Evolutionary conservation across 1,139 yeast species (phyloP).

Genomic region (Suhomyces panamericanus): DNA sequence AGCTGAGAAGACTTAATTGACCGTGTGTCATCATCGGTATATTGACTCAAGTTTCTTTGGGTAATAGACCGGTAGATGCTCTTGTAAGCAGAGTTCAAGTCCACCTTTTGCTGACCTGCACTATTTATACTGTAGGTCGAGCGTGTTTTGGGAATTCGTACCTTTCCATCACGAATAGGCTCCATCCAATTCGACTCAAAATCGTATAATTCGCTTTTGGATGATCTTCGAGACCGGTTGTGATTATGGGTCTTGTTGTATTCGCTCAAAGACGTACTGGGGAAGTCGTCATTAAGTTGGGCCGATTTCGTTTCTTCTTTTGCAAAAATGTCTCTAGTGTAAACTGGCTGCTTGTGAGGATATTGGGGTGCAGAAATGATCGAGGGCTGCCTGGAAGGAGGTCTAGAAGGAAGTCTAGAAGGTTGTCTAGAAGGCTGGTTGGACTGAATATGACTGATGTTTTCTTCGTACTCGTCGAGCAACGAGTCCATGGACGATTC

Average conservation of each 20-base stretch:
- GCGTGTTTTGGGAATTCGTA: constrained; percentile 22
- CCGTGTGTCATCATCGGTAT: constrained; percentile 18
- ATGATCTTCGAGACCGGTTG: constrained; percentile 35
- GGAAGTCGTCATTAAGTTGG: constrained; percentile 26
- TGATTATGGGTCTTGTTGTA: constrained; percentile 32
- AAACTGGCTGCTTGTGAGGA: constrained; percentile 6
- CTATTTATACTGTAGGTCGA: constrained; percentile 31
- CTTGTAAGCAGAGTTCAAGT: constrained; percentile 31
- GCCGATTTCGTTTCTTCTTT: constrained; percentile 6
- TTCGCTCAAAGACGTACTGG: constrained; percentile 39
- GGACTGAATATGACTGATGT: constrained; percentile 28
- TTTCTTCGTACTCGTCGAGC: constrained; percentile 53
- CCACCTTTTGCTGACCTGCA: constrained; percentile 12
- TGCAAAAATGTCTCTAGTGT: constrained; percentile 7
- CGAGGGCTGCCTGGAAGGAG: constrained; percentile 30
- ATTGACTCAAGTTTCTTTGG: constrained; percentile 30
- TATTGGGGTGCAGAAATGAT: constrained; percentile 26
- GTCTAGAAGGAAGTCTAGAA: constrained; percentile 30
- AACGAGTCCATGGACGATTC: constrained; percentile 54
- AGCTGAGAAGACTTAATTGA: constrained; percentile 11
- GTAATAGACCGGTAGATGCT: constrained; percentile 41
- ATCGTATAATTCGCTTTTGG: constrained; percentile 43
- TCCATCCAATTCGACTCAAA: constrained; percentile 50
- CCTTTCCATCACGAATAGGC: constrained; percentile 21
- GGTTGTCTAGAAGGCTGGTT: constrained; percentile 25